Conservation (phyloP, 495 filamentous ascomycete species). For the Lophium mytilinum region DNA sequence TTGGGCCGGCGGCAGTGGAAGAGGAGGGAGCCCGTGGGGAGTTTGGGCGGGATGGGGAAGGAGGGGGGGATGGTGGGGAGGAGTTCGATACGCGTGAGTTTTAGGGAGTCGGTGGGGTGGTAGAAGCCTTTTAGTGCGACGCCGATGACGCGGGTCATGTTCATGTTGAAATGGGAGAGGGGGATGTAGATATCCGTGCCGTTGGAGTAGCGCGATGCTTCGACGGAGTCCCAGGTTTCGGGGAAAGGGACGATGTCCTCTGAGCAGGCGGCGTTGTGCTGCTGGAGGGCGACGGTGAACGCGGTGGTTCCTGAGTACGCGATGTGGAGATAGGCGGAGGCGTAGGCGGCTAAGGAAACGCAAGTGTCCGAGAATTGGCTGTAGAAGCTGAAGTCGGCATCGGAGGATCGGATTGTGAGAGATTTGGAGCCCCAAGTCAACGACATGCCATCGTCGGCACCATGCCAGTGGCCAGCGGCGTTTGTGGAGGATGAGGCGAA, state of each 20-base stretch:
- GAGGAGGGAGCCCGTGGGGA: constrained; percentile 52
- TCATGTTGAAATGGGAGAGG: constrained; percentile 62
- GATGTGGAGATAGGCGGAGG: constrained; percentile 59
- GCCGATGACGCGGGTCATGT: constrained; percentile 52
- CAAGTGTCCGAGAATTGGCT: constrained; percentile 55
- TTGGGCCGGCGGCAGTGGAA: constrained; percentile 64
- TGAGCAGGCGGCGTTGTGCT: constrained; percentile 61
- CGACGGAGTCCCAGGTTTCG: constrained; percentile 65
- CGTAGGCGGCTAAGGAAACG: constrained; percentile 51
- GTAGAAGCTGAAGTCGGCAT: constrained; percentile 63
- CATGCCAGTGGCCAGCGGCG: constrained; percentile 63
- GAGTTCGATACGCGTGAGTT: constrained; percentile 58
- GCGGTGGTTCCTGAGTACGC: constrained; percentile 57
- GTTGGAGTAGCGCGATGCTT: constrained; percentile 58
- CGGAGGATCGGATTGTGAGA: constrained; percentile 54
- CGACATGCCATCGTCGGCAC: constrained; percentile 52
- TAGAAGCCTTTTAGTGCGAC: constrained; percentile 66
- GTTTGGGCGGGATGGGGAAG: constrained; percentile 50
- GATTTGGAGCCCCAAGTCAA: constrained; percentile 41
- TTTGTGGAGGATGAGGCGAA: constrained; percentile 52
- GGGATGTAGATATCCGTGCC: constrained; percentile 62
- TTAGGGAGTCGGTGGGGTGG: constrained; percentile 38
- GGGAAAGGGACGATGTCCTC: constrained; percentile 54
- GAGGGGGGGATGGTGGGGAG: constrained; percentile 44
- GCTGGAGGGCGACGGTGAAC: constrained; percentile 63